Evolutionary conservation across 306 rosid species (phyloP).

Genomic region (Urtica urens): DNA sequence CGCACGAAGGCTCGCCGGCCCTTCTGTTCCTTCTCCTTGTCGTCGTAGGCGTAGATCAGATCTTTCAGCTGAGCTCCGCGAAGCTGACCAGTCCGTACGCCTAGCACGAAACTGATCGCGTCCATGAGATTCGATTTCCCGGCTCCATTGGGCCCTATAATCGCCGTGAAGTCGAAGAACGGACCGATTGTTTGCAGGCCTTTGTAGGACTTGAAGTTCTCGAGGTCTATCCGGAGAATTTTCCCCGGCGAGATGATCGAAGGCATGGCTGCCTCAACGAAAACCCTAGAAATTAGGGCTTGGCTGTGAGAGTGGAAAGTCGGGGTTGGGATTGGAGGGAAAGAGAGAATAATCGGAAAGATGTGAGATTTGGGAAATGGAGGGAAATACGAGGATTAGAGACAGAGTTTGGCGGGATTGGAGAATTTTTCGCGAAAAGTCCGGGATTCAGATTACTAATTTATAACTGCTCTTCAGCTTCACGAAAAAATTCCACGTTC

Average conservation of each 20-base stretch:
- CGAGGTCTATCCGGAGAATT: conserved; percentile 77
- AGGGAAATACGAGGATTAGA: conserved; percentile 5
- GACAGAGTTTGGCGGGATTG: conserved; percentile 29
- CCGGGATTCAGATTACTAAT: neutral
- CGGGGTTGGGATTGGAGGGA: neutral
- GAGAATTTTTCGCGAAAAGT: neutral
- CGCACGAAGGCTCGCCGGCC: conserved; percentile 82
- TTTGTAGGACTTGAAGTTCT: conserved; percentile 93
- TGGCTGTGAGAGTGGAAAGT: neutral
- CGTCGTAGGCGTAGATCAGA: conserved; percentile 84
- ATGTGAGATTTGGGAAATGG: neutral
- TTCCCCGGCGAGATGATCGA: conserved; percentile 69
- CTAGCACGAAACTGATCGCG: conserved; percentile 96
- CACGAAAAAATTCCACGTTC: no score
- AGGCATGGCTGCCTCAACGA: conserved; percentile 62
- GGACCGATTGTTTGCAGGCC: conserved; percentile 84
- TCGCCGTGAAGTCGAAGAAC: conserved; percentile 87
- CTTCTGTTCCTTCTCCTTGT: conserved; percentile 77
- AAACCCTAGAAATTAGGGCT: conserved; percentile 22
- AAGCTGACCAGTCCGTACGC: conserved; percentile 84
- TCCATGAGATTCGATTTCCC: conserved; percentile 99
- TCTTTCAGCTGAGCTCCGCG: conserved; percentile 98
- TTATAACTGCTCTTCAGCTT: no score
- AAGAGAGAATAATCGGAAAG: neutral
- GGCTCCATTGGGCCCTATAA: conserved; percentile 92